A percentile compares a stretch with the other conserved stretches of the same genome.
These are phyloP conservation scores for Eucalyptus marginata DNA, from an alignment of 345 rosid species.

Conservation along the genomic window DNA sequence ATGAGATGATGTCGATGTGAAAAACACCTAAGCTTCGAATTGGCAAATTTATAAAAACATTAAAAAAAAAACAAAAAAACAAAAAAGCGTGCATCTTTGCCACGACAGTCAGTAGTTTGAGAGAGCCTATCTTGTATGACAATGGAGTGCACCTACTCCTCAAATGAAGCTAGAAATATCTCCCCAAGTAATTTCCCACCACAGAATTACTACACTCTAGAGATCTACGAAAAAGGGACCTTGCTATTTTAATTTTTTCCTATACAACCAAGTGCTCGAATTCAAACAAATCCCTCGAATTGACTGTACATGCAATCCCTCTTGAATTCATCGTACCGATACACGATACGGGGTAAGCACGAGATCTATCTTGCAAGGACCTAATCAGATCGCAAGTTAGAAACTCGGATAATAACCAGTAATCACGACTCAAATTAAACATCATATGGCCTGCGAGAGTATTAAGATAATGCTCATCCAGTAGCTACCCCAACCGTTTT, in stretches of 20 bases:
- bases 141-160: neutral
- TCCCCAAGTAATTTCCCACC: neutral
- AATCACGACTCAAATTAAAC: neutral
- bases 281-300: neutral
- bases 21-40: neutral
- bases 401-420: rapidly evolving
- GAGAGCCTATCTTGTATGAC: neutral
- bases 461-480: neutral
- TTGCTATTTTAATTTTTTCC: neutral
- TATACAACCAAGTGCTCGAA: rapidly evolving
- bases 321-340: neutral
- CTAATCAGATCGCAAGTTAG: rapidly evolving
- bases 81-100: neutral
- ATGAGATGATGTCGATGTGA: neutral
- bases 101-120: neutral
- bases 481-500: rapidly evolving
- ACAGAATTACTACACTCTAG: neutral
- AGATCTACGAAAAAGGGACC: neutral
- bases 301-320: neutral
- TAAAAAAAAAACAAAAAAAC: rapidly evolving
- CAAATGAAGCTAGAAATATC: neutral
- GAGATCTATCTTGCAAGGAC: rapidly evolving
- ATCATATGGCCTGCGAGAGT: rapidly evolving
- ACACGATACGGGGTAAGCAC: neutral
- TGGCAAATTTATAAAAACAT: neutral